Evolutionary conservation across 192 early-diverging fungal species (phyloP), one percentile per base, ranked within the genome.

Genomic region (Linnemannia hyalina): DNA sequence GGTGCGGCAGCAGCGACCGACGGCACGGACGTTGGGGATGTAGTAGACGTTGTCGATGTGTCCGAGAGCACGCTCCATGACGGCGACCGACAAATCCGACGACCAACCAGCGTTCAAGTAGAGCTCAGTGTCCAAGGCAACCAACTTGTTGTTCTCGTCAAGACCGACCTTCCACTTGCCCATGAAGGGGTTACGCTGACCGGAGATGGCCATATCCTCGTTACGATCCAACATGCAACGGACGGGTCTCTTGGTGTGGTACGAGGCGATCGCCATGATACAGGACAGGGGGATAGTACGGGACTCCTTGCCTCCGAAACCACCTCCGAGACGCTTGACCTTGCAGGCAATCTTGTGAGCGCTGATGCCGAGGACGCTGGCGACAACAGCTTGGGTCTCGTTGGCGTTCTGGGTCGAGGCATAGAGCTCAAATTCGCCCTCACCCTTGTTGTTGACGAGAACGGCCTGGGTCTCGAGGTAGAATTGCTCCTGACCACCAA

Each of bases 261-360:
- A 88, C 2, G 96, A 92, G 10, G 93, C 96, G 68, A 97, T 90
- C 4, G 95, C 90, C 41, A 95, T 83, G 41, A 91, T 93, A 13
- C 93, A 90, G 36, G 93, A 74, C 23, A 97, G 80, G 57, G 92
- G 90, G 32, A 92, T 90, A 4, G 94, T 91, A n/a, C 96, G 91
- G 55, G 92, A 90, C 76, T 94, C 92, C 73, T 95, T 95, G 71
- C 95, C 97, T 72, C 97, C 97, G 83, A 97, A 97, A 20, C 96
- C 97, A 60, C 97, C 97, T 73, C 97, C 97, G 63, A 97, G 78
- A 65, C 97, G 93, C 90, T 96, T 97, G 68, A 96, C 95, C 47
- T 93, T 93, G 82, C 92, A 93, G 57, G 93, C 89, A 69, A 97
- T 77, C 76, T 93, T 93, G 85, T 94, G 94, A 15, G 92, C 88